Conservation (phyloP, 371 early-diverging fungal species). For the Blakeslea trispora region DNA sequence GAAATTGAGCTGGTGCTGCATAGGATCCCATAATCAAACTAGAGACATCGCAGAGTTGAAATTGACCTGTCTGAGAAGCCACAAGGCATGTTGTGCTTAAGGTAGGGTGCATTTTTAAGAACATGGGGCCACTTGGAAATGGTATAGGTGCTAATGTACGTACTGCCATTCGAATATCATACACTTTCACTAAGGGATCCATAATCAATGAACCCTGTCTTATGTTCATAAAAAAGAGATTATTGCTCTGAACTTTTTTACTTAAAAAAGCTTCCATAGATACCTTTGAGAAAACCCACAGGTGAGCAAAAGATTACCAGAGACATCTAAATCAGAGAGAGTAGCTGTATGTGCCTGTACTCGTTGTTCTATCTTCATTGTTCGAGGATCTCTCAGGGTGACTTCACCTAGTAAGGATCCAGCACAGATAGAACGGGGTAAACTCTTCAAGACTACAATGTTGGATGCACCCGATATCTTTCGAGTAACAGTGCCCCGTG, state of each 20-base stretch:
- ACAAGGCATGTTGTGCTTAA: slow-evolving; percentile 69
- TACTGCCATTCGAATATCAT: slow-evolving; percentile 76
- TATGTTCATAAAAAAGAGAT: background rate
- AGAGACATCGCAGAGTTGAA: slow-evolving; percentile 77
- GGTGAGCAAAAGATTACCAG: slow-evolving; percentile 72
- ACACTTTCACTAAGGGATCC: slow-evolving; percentile 83
- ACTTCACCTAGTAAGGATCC: slow-evolving; percentile 72
- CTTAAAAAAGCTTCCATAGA: background rate
- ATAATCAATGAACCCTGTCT: slow-evolving; percentile 65
- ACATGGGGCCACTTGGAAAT: slow-evolving; percentile 70
- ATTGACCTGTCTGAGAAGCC: slow-evolving; percentile 68
- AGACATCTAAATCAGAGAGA: slow-evolving; percentile 74
- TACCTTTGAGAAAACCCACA: slow-evolving; percentile 78
- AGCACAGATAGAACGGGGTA: slow-evolving; percentile 66
- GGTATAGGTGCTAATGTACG: slow-evolving; percentile 73
- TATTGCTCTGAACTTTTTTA: background rate
- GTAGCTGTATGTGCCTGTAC: slow-evolving; percentile 80
- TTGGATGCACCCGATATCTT: slow-evolving; percentile 49
- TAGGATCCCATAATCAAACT: slow-evolving; percentile 50
- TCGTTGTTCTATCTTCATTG: slow-evolving; percentile 67
- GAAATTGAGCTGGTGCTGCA: slow-evolving; percentile 64
- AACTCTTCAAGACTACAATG: slow-evolving; percentile 69
- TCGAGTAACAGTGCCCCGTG: slow-evolving; percentile 65
- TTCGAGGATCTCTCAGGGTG: slow-evolving; percentile 69
- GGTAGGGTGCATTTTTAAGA: slow-evolving; percentile 74